phyloP scores from a whole-genome alignment of 2,329 filamentous ascomycete species.

The Aureobasidium sp. region DNA sequence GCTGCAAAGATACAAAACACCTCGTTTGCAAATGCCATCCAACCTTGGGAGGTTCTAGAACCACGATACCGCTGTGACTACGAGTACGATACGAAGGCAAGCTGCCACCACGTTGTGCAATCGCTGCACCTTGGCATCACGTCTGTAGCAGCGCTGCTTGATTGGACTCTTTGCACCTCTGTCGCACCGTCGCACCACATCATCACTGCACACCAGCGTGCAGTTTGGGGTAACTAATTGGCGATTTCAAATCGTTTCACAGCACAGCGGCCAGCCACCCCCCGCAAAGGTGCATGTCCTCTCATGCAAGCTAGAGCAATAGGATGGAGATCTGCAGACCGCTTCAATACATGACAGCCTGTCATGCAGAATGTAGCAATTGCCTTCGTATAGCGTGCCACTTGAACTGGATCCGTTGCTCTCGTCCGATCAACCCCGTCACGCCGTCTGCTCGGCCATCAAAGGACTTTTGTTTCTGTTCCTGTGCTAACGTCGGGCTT shows the following conservation, averaged over 20 bases:
- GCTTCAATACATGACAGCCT: slow-evolving; percentile 11
- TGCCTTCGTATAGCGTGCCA: slow-evolving; percentile 1
- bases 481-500: not conserved
- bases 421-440: slow-evolving; percentile 2
- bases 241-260: slow-evolving; percentile 2
- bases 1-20: not conserved
- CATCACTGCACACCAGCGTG: not conserved
- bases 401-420: not conserved
- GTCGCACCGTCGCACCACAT: not conserved
- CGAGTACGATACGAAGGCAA: not conserved
- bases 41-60: slow-evolving; percentile 1
- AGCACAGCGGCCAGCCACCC: not conserved
- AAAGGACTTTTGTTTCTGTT: not conserved
- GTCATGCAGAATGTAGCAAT: slow-evolving; percentile 10
- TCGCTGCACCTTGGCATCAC: not conserved
- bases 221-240: not conserved
- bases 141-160: not conserved
- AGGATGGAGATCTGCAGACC: slow-evolving; percentile 12
- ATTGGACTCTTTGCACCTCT: not conserved
- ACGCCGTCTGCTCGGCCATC: not conserved
- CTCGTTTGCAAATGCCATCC: not conserved
- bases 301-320: slow-evolving; percentile 1
- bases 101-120: slow-evolving; percentile 12
- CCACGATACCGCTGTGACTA: not conserved
- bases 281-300: slow-evolving; percentile 5